phyloP scores from a whole-genome alignment of 2,329 filamentous ascomycete genomes.

The Blastomyces parvus region DNA sequence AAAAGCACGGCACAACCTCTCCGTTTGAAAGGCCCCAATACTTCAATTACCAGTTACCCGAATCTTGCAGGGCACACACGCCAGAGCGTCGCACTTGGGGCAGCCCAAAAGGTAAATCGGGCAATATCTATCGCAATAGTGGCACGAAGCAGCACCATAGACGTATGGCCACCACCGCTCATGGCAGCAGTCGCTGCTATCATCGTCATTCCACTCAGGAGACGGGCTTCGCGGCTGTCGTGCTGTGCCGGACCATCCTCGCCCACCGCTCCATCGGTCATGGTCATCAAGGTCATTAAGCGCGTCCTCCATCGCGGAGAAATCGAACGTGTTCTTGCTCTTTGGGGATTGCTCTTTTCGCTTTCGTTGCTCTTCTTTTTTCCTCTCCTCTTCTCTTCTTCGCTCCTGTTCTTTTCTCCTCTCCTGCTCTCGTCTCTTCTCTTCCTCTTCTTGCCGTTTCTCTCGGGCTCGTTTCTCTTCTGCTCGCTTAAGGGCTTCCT shows the following conservation, averaged over 20 bases:
- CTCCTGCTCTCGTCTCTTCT: background rate
- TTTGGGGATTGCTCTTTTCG: background rate
- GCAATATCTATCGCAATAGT: conserved; percentile 1
- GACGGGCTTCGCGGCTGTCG: background rate
- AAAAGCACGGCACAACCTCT: background rate
- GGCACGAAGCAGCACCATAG: background rate
- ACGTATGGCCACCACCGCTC: background rate
- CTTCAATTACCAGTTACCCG: background rate
- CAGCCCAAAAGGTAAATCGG: background rate
- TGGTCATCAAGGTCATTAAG: conserved; percentile 1
- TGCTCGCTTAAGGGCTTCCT: background rate
- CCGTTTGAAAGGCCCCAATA: background rate
- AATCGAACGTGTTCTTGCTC: background rate
- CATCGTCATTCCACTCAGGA: background rate
- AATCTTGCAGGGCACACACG: background rate
- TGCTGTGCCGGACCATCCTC: background rate
- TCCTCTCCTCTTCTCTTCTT: background rate
- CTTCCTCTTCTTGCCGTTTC: background rate
- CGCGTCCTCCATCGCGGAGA: background rate
- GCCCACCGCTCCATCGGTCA: background rate
- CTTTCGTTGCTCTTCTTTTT: background rate
- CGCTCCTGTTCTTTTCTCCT: background rate
- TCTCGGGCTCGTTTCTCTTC: background rate
- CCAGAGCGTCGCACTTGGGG: background rate
- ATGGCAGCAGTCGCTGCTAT: background rate